Evolutionary conservation across 169 alveolate species (phyloP), one percentile per base, ranked within the genome.

Genomic region (Eimeria necatrix): DNA sequence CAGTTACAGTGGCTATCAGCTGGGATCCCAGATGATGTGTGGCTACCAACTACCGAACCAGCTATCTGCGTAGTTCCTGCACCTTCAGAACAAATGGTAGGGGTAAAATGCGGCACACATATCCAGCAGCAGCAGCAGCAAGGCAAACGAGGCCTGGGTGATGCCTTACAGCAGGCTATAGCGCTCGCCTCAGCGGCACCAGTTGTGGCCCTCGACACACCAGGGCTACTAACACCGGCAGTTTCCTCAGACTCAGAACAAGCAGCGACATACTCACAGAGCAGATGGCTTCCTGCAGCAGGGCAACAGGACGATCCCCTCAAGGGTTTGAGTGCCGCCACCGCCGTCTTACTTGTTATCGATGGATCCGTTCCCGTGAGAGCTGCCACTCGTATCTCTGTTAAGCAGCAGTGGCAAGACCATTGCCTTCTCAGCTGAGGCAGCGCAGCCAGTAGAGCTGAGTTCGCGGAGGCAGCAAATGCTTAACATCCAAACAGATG

Each of bases 21-120:
- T 59, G 92, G 80, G 32, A 81, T 85, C 9, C 92, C 92, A 60
- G 76, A 49, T 24, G 92, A 85, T 41, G 92, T 85, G 49, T 85
- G 92, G 92, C 80, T 85, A 32, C 92, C 92, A 16, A 85, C 92
- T 41, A 12, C 92, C 4, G 92, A 85, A 78, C 81, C 92, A 24
- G 49, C 80, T 59, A 48, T 85, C 60, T 56, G 64, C 32, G 60
- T 85, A 24, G 59, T 85, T 49, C 92, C 92, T 46, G 76, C 81
- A 51, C 76, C 92, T 4, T 9, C 76, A 41, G 64, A 32, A 53
- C 91, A 56, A 59, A 26, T 0, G 70, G 59, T 6, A 18, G 20
- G 74, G 6, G 70, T n/a, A 68, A 2, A 59, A 59, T 32, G 41
- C 41, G 41, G 41, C 41, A 32, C 41, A 32, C 3, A 32, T 32